These are phyloP conservation scores for Penicillium waksmanii DNA, from an alignment of 495 filamentous ascomycete genomes.

Conservation along the genomic window DNA sequence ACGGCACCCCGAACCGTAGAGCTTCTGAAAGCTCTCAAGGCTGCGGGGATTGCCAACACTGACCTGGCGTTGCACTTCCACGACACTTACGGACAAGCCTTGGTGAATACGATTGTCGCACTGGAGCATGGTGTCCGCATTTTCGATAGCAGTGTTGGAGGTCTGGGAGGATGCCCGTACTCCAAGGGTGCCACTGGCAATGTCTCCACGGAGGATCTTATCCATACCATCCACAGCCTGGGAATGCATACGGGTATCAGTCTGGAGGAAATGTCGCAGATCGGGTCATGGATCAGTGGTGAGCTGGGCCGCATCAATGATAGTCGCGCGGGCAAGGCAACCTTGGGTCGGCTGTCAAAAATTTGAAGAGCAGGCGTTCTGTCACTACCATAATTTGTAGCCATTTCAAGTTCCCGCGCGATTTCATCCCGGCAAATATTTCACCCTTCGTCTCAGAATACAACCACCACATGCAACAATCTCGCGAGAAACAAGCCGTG, in stretches of 20 bases:
- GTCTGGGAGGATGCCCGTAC: conserved; percentile 92
- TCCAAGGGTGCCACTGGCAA: conserved; percentile 95
- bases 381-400: background rate
- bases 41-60: conserved; percentile 75
- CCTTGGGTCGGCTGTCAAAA: conserved; percentile 54
- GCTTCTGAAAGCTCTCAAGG: conserved; percentile 69
- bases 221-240: conserved; percentile 85
- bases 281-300: conserved; percentile 86
- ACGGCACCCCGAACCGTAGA: conserved; percentile 79
- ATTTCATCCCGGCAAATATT: background rate
- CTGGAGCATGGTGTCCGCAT: conserved; percentile 86
- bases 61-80: conserved; percentile 95
- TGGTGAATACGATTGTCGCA: conserved; percentile 86
- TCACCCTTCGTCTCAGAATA: background rate
- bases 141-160: conserved; percentile 89
- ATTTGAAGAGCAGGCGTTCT: background rate
- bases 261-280: conserved; percentile 75
- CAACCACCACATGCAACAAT: too few species aligned
- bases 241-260: conserved; percentile 89
- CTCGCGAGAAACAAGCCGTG: too few species aligned
- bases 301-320: conserved; percentile 79
- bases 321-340: conserved; percentile 77
- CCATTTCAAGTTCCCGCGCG: background rate
- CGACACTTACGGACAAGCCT: conserved; percentile 93
- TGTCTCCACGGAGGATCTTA: conserved; percentile 89